phyloP scores from a whole-genome alignment of 2,329 filamentous ascomycete species.

The Botryosphaeria dothidea region DNA sequence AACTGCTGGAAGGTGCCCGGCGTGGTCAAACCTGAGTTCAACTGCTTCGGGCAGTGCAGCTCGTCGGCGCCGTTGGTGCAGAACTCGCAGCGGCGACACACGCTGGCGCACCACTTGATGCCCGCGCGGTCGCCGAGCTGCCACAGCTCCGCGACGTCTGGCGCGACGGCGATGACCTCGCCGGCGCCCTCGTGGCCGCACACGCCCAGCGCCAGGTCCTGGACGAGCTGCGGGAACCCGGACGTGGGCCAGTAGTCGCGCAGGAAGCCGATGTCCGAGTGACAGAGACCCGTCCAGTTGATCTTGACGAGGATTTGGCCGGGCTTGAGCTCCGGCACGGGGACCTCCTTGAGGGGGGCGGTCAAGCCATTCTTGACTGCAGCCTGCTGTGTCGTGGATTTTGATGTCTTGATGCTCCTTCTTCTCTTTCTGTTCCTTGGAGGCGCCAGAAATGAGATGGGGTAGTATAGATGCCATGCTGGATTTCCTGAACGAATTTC shows the following conservation, averaged over 20 bases:
- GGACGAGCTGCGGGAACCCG: slow-evolving; percentile 31
- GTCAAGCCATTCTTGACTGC: slow-evolving; percentile 37
- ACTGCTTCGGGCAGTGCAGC: slow-evolving; percentile 47
- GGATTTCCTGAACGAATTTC: too few relatives aligned
- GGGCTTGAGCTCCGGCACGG: slow-evolving; percentile 27
- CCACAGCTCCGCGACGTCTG: slow-evolving; percentile 36
- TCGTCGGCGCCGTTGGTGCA: slow-evolving; percentile 57
- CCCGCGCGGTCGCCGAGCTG: slow-evolving; percentile 56
- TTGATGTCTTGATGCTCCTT: slow-evolving; percentile 25
- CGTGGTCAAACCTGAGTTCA: slow-evolving; percentile 47
- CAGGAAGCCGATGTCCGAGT: slow-evolving; percentile 60
- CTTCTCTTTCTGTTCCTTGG: neutral
- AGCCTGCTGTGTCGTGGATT: slow-evolving; percentile 37
- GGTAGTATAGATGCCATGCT: neutral
- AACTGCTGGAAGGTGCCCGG: slow-evolving; percentile 59
- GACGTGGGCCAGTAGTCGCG: slow-evolving; percentile 52
- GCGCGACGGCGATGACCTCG: slow-evolving; percentile 54
- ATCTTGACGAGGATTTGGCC: slow-evolving; percentile 59
- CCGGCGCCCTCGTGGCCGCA: slow-evolving; percentile 59
- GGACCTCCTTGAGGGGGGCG: slow-evolving; percentile 32
- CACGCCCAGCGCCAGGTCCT: neutral
- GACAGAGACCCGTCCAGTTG: slow-evolving; percentile 60
- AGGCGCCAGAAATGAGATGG: neutral
- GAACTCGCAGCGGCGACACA: slow-evolving; percentile 51
- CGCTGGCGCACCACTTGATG: slow-evolving; percentile 53